Evolutionary conservation across 371 early-diverging fungal species (phyloP).

Genomic region (Lichtheimia corymbifera): DNA sequence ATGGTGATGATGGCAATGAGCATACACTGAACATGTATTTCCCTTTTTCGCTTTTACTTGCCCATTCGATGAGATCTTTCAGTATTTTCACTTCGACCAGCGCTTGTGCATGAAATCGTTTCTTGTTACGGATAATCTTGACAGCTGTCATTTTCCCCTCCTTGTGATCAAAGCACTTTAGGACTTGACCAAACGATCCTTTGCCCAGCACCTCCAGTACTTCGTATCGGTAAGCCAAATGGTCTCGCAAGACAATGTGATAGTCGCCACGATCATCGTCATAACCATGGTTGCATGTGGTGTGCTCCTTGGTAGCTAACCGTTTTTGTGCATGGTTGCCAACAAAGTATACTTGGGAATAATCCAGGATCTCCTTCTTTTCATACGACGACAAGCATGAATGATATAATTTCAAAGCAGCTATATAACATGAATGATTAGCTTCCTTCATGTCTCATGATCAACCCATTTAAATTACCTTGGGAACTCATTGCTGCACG

Average conservation of each 20-base stretch:
- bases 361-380: constrained; percentile 80
- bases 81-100: constrained; percentile 85
- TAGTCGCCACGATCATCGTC: constrained; percentile 89
- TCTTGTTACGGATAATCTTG: constrained; percentile 89
- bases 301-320: constrained; percentile 45
- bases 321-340: constrained; percentile 72
- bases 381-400: constrained; percentile 76
- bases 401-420: constrained; percentile 62
- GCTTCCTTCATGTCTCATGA: not conserved
- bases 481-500: constrained; percentile 48
- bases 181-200: constrained; percentile 92
- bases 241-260: constrained; percentile 72
- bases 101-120: constrained; percentile 86
- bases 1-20: too few relatives aligned
- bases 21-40: not conserved
- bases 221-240: constrained; percentile 83
- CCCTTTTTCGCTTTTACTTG: not conserved
- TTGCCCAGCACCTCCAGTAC: constrained; percentile 80
- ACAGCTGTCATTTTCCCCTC: constrained; percentile 78
- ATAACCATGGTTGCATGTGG: constrained; percentile 69
- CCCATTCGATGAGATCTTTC: constrained; percentile 56
- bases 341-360: constrained; percentile 81
- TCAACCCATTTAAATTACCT: constrained; percentile 12
- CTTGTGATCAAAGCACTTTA: constrained; percentile 81
- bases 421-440: constrained; percentile 7